phyloP scores from a whole-genome alignment of 768 basidiomycete species.

The Rubroboletus satanas region DNA sequence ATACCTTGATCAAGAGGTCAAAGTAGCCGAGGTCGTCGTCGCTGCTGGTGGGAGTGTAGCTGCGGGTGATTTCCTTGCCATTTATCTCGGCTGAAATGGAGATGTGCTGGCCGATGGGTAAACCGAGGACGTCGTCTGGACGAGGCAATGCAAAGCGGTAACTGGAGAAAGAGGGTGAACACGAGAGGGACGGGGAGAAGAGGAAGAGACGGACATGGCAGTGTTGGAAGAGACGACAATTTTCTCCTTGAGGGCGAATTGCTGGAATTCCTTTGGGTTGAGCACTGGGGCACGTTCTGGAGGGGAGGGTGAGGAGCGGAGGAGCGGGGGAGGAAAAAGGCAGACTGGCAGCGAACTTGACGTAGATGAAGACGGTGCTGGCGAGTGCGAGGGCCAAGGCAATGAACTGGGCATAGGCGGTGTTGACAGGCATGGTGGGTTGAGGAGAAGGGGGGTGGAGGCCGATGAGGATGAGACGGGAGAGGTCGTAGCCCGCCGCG shows the following conservation, averaged over 20 bases:
- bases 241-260: conserved; percentile 80
- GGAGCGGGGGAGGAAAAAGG: conserved; percentile 12
- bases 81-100: conserved; percentile 85
- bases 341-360: conserved; percentile 46
- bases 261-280: conserved; percentile 72
- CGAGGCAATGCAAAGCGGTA: conserved; percentile 89
- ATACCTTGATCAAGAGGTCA: conserved; percentile 94
- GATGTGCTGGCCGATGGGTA: conserved; percentile 97
- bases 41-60: conserved; percentile 93
- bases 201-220: conserved; percentile 64
- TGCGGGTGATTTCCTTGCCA: conserved; percentile 85
- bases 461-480: conserved; percentile 61
- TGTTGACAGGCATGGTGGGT: conserved; percentile 15
- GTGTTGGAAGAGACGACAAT: conserved; percentile 90
- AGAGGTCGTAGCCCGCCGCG: conserved; percentile 54
- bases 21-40: conserved; percentile 93
- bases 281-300: conserved; percentile 68
- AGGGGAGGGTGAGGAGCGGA: conserved; percentile 3
- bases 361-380: conserved; percentile 48
- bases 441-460: conserved; percentile 24
- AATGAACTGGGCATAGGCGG: conserved; percentile 40
- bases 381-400: conserved; percentile 51
- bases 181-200: not conserved
- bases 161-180: conserved; percentile 38
- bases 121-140: conserved; percentile 74